A percentile compares a stretch with the other conserved stretches of the same genome.
These are phyloP conservation scores for Plenodomus lindquistii DNA, from an alignment of 2,329 filamentous ascomycete genomes.

Conservation along the genomic window DNA sequence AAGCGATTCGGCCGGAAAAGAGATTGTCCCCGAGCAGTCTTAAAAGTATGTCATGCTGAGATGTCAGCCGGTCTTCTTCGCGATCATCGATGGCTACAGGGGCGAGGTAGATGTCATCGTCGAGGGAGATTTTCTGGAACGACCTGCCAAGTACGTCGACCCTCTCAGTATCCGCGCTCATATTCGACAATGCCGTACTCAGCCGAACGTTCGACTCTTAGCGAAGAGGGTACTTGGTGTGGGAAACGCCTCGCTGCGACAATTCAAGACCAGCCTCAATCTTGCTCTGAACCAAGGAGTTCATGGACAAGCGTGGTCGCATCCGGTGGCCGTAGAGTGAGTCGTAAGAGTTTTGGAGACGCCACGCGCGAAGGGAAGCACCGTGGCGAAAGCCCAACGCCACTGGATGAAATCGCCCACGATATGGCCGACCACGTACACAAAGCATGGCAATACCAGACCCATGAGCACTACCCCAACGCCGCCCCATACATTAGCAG, in stretches of 20 bases:
- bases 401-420: conserved; percentile 2
- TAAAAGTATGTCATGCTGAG: conserved; percentile 40
- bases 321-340: not conserved
- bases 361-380: not conserved
- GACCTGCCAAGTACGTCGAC: conserved; percentile 43
- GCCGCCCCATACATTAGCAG: too few species aligned
- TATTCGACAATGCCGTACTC: conserved; percentile 2
- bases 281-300: not conserved
- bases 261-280: too few species aligned
- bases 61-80: conserved; percentile 43
- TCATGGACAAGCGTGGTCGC: not conserved
- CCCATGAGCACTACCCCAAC: not conserved
- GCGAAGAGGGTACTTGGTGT: not conserved
- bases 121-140: conserved; percentile 45
- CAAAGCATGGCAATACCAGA: not conserved
- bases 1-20: conserved; percentile 33
- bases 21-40: conserved; percentile 35
- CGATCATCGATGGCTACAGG: conserved; percentile 42
- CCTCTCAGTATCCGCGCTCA: conserved; percentile 24
- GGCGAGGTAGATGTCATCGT: conserved; percentile 44
- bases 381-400: conserved; percentile 20
- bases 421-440: not conserved
- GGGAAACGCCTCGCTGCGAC: not conserved
- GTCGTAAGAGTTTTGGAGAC: not conserved
- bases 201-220: not conserved